Base-by-base conservation (phyloP, 2,329 filamentous ascomycete species). In the Talaromyces rugulosus region DNA sequence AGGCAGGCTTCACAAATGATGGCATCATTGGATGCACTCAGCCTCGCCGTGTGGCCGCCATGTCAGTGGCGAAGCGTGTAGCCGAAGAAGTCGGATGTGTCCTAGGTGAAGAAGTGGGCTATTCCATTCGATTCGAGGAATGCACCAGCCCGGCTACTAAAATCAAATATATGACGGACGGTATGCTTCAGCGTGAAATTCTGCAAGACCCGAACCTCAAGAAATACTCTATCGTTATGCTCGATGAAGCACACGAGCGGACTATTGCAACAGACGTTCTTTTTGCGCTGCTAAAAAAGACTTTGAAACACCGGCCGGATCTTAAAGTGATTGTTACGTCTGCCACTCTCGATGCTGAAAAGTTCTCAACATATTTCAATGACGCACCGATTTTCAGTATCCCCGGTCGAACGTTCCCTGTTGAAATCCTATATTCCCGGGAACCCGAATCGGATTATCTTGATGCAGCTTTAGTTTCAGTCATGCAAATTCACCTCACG, bases 111-210 rank as follows among this genome's bases (percentile, higher is more conserved):
- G 93, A 97, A 74, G 94, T 99, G 65, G 95, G 95, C 60, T 99
- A 99, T 74, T 96, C 91, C 7, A 96, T 99, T 72, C 91, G 95
- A 74, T 99, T 99, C 73, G 95, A 99, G 72, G 95, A 99, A 77
- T 90, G 89, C 73, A 97, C 94, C 0, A 91, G 89, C 66, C 87
- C 91, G 1, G 84, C 88, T 18, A 99, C 95, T 1, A 91, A 89
- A 72, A 96, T 99, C 81, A 99, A 99, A 80, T 99, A 99, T 80
- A 97, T 99, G 94, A 99, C 95, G 16, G 95, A 99, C 71, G 95
- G 95, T 76, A 98, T 98, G 91, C 85, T 99, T 74, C 88, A 97
- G 78, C 86, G 95, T 80, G 95, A 99, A 78, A 92, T 97, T 73
- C 83, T 99, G 58, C 84, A 97, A 67, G 95, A 99, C 73, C 90